These are phyloP conservation scores for Nemania bipapillata DNA, from an alignment of 2,329 filamentous ascomycete species.

Conservation along the genomic window DNA sequence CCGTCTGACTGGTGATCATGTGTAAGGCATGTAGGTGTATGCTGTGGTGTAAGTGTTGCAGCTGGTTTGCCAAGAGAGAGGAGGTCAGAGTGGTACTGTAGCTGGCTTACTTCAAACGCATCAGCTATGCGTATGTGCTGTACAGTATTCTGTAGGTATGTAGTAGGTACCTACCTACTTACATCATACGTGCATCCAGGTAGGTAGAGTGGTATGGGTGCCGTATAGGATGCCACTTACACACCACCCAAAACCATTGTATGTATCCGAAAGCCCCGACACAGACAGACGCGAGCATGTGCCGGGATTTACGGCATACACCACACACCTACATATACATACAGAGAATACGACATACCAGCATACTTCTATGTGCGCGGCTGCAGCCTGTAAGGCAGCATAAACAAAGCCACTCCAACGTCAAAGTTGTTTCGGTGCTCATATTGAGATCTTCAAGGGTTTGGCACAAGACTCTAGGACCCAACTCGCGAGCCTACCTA, in stretches of 20 bases:
- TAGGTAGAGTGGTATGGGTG: neutral
- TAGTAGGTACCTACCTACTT: neutral
- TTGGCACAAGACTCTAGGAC: neutral
- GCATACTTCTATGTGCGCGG: neutral
- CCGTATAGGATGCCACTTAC: neutral
- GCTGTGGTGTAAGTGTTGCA: neutral
- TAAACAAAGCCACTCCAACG: neutral
- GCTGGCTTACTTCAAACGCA: neutral
- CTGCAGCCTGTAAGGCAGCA: neutral
- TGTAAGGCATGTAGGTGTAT: conserved; percentile 6
- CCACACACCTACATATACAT: neutral
- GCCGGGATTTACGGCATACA: conserved; percentile 7
- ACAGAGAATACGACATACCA: neutral
- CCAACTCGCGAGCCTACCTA: neutral
- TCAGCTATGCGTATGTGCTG: neutral
- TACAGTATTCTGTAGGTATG: too few relatives aligned
- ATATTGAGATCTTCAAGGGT: conserved; percentile 21
- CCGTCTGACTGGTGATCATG: conserved; percentile 11
- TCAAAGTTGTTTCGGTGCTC: neutral
- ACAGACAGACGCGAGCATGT: conserved; percentile 1
- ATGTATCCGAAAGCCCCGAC: neutral
- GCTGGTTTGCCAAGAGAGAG: neutral
- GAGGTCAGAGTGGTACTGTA: too few relatives aligned
- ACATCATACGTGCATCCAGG: too few relatives aligned
- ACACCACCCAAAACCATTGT: neutral